Evolutionary conservation across 139 green algal species (phyloP), one percentile per base, ranked within the genome.

Genomic region (Picochlorum sp.): DNA sequence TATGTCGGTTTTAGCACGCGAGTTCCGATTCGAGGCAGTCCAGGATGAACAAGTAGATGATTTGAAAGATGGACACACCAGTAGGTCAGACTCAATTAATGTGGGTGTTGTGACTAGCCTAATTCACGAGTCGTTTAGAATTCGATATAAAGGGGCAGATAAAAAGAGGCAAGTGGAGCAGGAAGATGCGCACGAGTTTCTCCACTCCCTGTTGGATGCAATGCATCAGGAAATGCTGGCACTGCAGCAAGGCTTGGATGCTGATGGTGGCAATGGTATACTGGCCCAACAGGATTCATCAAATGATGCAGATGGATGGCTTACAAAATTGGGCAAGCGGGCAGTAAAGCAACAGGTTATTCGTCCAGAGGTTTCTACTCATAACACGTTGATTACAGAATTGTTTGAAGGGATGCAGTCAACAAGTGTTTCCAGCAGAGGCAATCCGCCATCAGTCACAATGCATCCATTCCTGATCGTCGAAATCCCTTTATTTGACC

Each of bases 131-230:
- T 59, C 51, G 20, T 59, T 59, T 31, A 34, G 13, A n/a, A 34
- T 21, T n/a, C 13, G 20, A 37, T 38, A 38, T 34, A 31, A 34
- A 34, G n/a, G 51, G 2, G 51, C 10, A 31, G 51, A 59, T 30
- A 23, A 37, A 59, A n/a, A 20, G 13, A 11, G 23, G 9, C 13
- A 20, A 28, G 73, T 81, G 37, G 80, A 92, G 69, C 86, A 94
- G 77, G 76, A 94, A 66, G 86, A 94, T 41, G 86, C 85, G 20
- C 77, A 90, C 63, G 87, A 94, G 76, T 94, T 92, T 65, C 67
- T 93, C 3, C 72, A 83, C 52, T 87, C 78, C 63, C 63, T 94
- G 55, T 54, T 91, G 28, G 82, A 92, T 61, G 10, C 30, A 3
- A 76, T 77, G 16, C 85, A 94, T 57, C 67, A 86, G 69, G 87